Base-by-base conservation (phyloP, 371 early-diverging fungal species). In the Mucor lusitanicus region DNA sequence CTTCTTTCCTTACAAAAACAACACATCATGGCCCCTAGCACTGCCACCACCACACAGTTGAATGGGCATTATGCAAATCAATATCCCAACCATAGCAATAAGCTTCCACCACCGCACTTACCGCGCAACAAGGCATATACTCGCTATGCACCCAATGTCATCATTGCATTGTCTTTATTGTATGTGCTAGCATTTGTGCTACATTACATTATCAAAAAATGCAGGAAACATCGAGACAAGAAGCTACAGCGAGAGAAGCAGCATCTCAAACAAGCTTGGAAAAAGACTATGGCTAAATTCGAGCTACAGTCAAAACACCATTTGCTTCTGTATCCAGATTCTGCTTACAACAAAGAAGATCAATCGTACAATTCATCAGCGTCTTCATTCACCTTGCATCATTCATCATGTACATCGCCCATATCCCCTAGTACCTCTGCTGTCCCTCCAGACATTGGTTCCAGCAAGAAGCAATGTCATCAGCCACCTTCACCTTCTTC, bases 201-300 rank as follows among this genome's bases (percentile, higher is more conserved):
- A 48, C 33, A 8, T 9, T 59, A 42, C 33, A 9, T 59, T 8
- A 2, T 25, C 15, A 42, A 27, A 25, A 39, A 42, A 0, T 54
- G 40, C 33, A 30, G 42, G 21, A 27, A 39, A 23, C 12, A 23
- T 30, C 53, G 40, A 25, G 27, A 62, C 0, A 65, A 25, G 33
- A 56, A 30, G 27, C 50, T 59, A 17, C 46, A 46, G 27, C 48
- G 13, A 58, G 67, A 71, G 37, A 71, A 63, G 21, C 59, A 67
- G 7, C 48, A 21, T 1, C 27, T 66, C 11, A 59, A 42, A 28
- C 12, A 27, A 23, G 23, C n/a, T n/a, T 71, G 71, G 67, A 50
- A 39, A 6, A 37, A 48, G 1, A 11, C 48, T 6, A 48, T 48
- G 23, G 23, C 48, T 48, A 48, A 48, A 21, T 48, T 48, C 23